Conservation (phyloP, 1,284 basidiomycete species). For the Papiliotrema terrestris region DNA sequence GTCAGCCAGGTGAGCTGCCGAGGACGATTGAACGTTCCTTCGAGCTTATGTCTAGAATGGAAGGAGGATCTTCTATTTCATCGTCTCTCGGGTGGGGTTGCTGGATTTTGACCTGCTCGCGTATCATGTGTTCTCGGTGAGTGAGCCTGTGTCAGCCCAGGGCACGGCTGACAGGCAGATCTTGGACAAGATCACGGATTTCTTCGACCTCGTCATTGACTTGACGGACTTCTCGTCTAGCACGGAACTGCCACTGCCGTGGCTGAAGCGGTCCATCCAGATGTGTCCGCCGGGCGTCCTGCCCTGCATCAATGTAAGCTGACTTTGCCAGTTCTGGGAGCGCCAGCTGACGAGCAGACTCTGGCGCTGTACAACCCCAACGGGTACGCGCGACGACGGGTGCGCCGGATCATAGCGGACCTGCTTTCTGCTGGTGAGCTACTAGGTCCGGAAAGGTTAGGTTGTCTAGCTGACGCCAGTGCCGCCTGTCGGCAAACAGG, state of each 20-base stretch:
- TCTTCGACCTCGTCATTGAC: slow-evolving; percentile 74
- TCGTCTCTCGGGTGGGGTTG: slow-evolving; percentile 69
- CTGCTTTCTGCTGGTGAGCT: slow-evolving; percentile 68
- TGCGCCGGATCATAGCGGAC: slow-evolving; percentile 56
- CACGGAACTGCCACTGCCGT: slow-evolving; percentile 74
- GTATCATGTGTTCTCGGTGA: slow-evolving; percentile 74
- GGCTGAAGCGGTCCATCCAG: slow-evolving; percentile 75
- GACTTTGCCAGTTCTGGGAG: slow-evolving; percentile 50
- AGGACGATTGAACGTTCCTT: neutral
- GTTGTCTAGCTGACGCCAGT: slow-evolving; percentile 47
- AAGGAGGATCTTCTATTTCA: slow-evolving; percentile 50
- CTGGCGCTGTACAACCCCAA: slow-evolving; percentile 79
- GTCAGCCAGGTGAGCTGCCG: slow-evolving; percentile 51
- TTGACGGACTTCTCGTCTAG: slow-evolving; percentile 73
- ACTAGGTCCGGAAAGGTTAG: no score
- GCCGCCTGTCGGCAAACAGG: slow-evolving; percentile 56
- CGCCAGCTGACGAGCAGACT: slow-evolving; percentile 52
- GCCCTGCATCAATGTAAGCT: slow-evolving; percentile 28
- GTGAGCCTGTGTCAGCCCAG: slow-evolving; percentile 10
- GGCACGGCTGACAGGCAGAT: slow-evolving; percentile 17
- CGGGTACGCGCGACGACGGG: slow-evolving; percentile 64
- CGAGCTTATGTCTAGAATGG: slow-evolving; percentile 31
- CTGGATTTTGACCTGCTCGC: slow-evolving; percentile 81
- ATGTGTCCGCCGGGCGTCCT: slow-evolving; percentile 58
- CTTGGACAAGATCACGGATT: slow-evolving; percentile 41